Percentiles rank a stretch among this genome's conserved stretches.
phyloP scores from a whole-genome alignment of 2,329 filamentous ascomycete species.

The Thelonectria olida region DNA sequence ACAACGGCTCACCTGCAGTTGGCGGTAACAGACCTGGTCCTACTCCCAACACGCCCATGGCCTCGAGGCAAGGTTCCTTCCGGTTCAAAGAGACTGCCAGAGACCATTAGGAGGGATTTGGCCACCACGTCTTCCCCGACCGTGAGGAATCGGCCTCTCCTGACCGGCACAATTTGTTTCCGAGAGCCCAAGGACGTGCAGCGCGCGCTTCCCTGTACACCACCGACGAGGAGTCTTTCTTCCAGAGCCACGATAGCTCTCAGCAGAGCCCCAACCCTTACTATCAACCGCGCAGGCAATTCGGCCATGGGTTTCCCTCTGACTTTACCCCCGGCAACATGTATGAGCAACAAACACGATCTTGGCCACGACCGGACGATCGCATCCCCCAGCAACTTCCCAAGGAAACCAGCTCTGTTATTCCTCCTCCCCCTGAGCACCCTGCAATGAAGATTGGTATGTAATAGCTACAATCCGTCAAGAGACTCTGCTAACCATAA shows the following conservation, averaged over 20 bases:
- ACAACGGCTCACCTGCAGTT: slow-evolving; percentile 2
- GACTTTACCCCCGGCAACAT: background rate
- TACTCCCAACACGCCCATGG: background rate
- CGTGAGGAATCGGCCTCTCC: slow-evolving; percentile 26
- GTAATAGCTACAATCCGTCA: background rate
- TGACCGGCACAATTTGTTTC: slow-evolving; percentile 12
- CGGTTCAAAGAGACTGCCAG: slow-evolving; percentile 32
- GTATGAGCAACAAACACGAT: background rate
- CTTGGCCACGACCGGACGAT: slow-evolving; percentile 21
- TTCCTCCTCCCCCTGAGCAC: slow-evolving; percentile 32
- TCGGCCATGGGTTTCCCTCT: slow-evolving; percentile 20
- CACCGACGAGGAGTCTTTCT: slow-evolving; percentile 18
- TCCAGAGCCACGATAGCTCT: slow-evolving; percentile 12
- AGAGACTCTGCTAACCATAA: slow-evolving; percentile 13
- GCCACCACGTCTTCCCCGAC: slow-evolving; percentile 28
- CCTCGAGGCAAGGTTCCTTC: slow-evolving; percentile 13
- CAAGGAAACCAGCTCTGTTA: slow-evolving; percentile 45
- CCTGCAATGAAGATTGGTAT: slow-evolving; percentile 44
- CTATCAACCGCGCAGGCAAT: slow-evolving; percentile 41
- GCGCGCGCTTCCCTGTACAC: slow-evolving; percentile 21
- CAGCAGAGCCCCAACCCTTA: slow-evolving; percentile 46
- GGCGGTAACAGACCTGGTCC: slow-evolving; percentile 10
- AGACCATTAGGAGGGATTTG: slow-evolving; percentile 39
- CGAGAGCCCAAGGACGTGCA: background rate
- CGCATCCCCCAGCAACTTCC: slow-evolving; percentile 44